Base-by-base conservation (phyloP, 2,329 filamentous ascomycete genomes). In the Arthrobotrys megalospora region DNA sequence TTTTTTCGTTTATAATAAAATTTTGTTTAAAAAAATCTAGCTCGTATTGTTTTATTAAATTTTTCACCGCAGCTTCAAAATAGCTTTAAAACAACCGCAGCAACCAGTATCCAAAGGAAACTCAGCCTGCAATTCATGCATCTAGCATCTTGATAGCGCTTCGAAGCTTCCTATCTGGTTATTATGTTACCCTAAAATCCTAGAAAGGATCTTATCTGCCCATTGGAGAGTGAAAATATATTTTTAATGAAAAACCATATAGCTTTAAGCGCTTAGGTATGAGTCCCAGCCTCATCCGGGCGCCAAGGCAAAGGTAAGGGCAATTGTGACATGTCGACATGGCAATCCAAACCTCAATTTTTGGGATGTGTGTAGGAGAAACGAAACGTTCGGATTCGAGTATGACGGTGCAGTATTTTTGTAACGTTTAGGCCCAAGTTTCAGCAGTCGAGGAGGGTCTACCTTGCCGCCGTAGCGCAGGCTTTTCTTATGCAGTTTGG, bases 401-500 rank as follows among this genome's bases (percentile, higher is more conserved):
- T 12, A 12, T 19, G 16, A 58, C 16, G 19, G 34, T 14, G 16
- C 43, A 60, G 36, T 60, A 60, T 60, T 60, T 60, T 60, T 60
- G 55, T 60, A 43, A 60, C 19, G 1, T 45, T 45, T 1, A 12
- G 41, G 41, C 41, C 55, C 21, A 41, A 60, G 55, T 60, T 60
- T 60, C 55, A 60, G 16, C n/a, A 24, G 55, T 60, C 55, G 53
- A 60, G n/a, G 16, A 24, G 11, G 16, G 28, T 41, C 10, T 1
- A 58, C 53, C 34, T 24, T 67, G 48, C 64, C 64, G 48, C 64
- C 36, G 34, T 41, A 55, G 36, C 52, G 64, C 64, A 55, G 45
- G 24, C 24, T 28, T 68, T 43, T 55, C 64, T 68, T 38, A 55
- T 55, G 64, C 48, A 8, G 21, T 43, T 24, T 38, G 14, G 48